Conservation (phyloP, 1,284 basidiomycete species). For the Athelia psychrophila region DNA sequence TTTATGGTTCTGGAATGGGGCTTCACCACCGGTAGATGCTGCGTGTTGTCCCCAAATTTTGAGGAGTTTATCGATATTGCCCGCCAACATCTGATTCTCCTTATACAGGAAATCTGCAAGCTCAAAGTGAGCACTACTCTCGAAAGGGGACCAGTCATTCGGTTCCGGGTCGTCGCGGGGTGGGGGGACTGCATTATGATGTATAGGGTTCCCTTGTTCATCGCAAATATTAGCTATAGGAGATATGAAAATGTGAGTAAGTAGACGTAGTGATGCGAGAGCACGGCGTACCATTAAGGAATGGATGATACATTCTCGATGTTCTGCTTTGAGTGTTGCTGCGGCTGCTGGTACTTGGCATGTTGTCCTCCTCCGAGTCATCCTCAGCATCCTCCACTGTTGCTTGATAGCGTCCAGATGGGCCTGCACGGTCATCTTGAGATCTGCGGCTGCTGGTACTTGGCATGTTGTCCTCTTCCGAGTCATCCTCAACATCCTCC, state of each 20-base stretch:
- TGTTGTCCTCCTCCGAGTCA: too few species aligned
- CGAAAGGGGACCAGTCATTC: constrained; percentile 16
- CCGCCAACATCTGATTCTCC: constrained; percentile 10
- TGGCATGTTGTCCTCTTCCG: too few species aligned
- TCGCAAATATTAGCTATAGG: not conserved
- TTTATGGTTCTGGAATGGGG: constrained; percentile 14
- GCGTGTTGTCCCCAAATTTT: constrained; percentile 14
- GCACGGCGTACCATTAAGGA: not conserved
- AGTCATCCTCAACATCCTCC: too few species aligned
- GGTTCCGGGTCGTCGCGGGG: constrained; percentile 2
- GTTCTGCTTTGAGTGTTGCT: too few species aligned
- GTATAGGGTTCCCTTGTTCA: constrained; percentile 7
- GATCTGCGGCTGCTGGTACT: too few species aligned
- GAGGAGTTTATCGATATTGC: constrained; percentile 12
- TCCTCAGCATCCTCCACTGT: too few species aligned
- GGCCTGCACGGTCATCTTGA: too few species aligned
- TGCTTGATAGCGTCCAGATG: too few species aligned
- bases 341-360: too few species aligned
- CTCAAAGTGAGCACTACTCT: constrained; percentile 13
- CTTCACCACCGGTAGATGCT: constrained; percentile 3
- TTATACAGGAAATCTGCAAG: constrained; percentile 16
- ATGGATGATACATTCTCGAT: not conserved
- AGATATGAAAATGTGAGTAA: not conserved
- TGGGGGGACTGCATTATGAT: constrained; percentile 3
- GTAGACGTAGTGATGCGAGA: not conserved